Evolutionary conservation across 2,329 filamentous ascomycete genomes (phyloP).

Genomic region (Sclerotinia spermophila): DNA sequence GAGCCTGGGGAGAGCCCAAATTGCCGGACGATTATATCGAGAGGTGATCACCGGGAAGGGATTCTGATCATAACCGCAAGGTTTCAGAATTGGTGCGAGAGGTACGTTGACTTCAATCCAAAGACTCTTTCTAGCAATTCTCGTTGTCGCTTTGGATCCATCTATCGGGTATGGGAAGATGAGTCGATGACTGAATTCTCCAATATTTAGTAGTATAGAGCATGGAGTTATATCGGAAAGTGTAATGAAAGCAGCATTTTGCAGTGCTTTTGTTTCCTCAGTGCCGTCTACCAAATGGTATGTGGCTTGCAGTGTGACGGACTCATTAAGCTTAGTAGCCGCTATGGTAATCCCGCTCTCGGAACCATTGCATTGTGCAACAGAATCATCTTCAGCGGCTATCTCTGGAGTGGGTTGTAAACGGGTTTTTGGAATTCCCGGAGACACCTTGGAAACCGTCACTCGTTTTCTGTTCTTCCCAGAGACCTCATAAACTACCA

Average conservation of each 20-base stretch:
- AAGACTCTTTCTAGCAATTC: conserved; percentile 7
- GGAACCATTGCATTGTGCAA: neutral
- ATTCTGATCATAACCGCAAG: conserved; percentile 10
- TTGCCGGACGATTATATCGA: neutral
- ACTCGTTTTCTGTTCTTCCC: neutral
- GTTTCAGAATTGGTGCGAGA: neutral
- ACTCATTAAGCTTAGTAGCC: neutral
- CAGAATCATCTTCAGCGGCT: neutral
- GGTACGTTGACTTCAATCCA: conserved; percentile 15
- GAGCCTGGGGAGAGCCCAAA: neutral
- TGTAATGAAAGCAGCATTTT: conserved; percentile 2
- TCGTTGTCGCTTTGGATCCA: neutral
- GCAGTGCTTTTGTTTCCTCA: conserved; percentile 4
- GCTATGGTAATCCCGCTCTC: neutral
- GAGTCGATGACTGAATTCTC: neutral
- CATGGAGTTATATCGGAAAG: conserved; percentile 12
- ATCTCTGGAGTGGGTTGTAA: neutral
- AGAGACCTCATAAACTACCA: neutral
- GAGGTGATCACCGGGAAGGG: neutral
- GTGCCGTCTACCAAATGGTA: neutral
- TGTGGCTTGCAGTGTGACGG: neutral
- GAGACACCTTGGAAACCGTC: conserved; percentile 1
- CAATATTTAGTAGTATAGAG: conserved; percentile 5
- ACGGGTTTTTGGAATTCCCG: neutral
- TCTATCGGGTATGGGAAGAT: conserved; percentile 10